These are phyloP conservation scores for Batrachochytrium dendrobatidis DNA, from an alignment of 371 early-diverging fungal genomes.

Conservation along the genomic window DNA sequence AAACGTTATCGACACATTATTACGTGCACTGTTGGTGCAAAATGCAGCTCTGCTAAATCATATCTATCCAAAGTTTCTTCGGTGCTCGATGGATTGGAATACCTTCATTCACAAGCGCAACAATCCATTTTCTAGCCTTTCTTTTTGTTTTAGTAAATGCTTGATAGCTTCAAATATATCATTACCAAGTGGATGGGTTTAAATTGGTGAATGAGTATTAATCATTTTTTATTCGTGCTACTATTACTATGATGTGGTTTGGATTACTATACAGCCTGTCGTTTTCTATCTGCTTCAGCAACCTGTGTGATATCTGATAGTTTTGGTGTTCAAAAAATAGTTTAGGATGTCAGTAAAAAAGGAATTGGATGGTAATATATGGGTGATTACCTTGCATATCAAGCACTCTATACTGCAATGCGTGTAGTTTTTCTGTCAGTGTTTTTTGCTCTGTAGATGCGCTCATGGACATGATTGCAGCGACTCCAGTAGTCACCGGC, in stretches of 20 bases:
- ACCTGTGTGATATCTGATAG: background rate
- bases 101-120: too few species aligned
- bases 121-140: too few species aligned
- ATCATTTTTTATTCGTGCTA: too few species aligned
- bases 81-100: background rate
- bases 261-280: too few species aligned
- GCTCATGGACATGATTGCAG: background rate
- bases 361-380: background rate
- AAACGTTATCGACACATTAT: constrained; percentile 10
- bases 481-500: background rate
- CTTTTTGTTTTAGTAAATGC: too few species aligned
- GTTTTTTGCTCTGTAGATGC: constrained; percentile 15
- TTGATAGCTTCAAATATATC: too few species aligned
- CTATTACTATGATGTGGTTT: too few species aligned
- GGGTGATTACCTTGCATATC: constrained; percentile 24
- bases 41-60: constrained; percentile 35
- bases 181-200: too few species aligned
- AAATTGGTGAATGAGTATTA: too few species aligned
- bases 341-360: background rate
- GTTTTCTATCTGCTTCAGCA: background rate
- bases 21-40: constrained; percentile 40
- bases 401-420: constrained; percentile 32
- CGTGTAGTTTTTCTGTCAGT: constrained; percentile 36
- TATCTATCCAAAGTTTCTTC: constrained; percentile 13
- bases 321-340: background rate